These are phyloP conservation scores for Naganishia cerealis DNA, from an alignment of 1,284 basidiomycete genomes.

Conservation along the genomic window DNA sequence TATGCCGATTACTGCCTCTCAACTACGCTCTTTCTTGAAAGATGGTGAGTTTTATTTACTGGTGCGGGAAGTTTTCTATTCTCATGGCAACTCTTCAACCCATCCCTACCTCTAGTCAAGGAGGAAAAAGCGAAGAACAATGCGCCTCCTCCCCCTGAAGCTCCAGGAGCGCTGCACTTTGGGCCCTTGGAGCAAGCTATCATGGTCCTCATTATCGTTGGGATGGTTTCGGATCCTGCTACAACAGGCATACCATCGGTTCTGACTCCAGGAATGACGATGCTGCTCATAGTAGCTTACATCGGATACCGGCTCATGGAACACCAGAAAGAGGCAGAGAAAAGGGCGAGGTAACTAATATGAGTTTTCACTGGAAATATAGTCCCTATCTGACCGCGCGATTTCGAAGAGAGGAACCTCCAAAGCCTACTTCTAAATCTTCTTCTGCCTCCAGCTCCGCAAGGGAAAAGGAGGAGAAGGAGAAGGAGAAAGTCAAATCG, in stretches of 20 bases:
- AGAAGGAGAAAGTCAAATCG: constrained; percentile 20
- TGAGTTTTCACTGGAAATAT: neutral
- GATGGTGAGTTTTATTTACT: constrained; percentile 16
- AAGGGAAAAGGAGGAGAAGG: constrained; percentile 18
- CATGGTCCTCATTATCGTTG: constrained; percentile 34
- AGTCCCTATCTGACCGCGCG: neutral
- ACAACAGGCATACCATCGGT: constrained; percentile 26
- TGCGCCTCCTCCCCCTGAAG: constrained; percentile 33
- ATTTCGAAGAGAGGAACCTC: neutral
- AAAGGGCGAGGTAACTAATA: constrained; percentile 16
- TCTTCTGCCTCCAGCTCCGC: constrained; percentile 10
- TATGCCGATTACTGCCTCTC: constrained; percentile 30
- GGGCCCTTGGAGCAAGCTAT: constrained; percentile 33
- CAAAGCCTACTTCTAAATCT: constrained; percentile 10
- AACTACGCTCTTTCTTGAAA: constrained; percentile 31
- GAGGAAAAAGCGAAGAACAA: constrained; percentile 27
- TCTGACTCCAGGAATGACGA: constrained; percentile 31
- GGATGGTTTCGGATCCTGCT: constrained; percentile 29
- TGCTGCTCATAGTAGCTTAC: constrained; percentile 34
- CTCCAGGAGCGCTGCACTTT: constrained; percentile 31
- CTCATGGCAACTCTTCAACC: neutral
- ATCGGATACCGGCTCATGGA: constrained; percentile 32
- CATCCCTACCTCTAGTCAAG: constrained; percentile 10
- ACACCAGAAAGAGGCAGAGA: constrained; percentile 31
- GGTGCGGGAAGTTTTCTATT: neutral